phyloP scores from a whole-genome alignment of 148 eudicot genomes.

The Rhododendron vialii region DNA sequence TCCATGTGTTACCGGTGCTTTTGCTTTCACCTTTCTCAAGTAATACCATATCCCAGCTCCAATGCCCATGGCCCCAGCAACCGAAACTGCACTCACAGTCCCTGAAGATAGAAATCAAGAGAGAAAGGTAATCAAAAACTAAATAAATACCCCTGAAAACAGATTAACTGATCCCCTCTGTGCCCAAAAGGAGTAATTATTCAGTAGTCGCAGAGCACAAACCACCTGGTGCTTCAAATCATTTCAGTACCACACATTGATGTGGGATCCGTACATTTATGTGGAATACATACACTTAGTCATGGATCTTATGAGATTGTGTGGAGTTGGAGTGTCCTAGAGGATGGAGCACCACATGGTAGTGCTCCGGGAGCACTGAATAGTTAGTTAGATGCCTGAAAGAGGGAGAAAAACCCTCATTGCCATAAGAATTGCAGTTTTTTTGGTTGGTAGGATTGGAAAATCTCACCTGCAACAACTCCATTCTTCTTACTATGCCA shows the following conservation, averaged over 20 bases:
- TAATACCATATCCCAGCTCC: slow-evolving; percentile 81
- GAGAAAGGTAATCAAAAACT: background rate
- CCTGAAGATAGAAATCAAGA: slow-evolving; percentile 30
- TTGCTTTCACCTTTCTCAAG: slow-evolving; percentile 69
- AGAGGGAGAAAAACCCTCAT: too few relatives aligned
- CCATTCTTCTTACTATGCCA: slow-evolving; percentile 31
- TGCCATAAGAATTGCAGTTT: background rate
- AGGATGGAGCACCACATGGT: too few relatives aligned
- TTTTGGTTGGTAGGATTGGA: background rate
- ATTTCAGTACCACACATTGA: background rate
- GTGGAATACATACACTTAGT: too few relatives aligned
- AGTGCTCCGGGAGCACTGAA: too few relatives aligned
- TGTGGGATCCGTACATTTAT: background rate
- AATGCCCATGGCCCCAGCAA: slow-evolving; percentile 73
- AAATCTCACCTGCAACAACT: slow-evolving; percentile 37
- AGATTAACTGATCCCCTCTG: background rate
- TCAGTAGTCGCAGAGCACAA: too few relatives aligned
- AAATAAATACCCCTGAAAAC: background rate
- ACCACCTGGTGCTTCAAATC: background rate
- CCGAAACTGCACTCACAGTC: slow-evolving; percentile 62
- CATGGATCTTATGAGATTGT: too few relatives aligned
- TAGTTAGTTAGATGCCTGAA: too few relatives aligned
- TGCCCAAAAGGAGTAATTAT: background rate
- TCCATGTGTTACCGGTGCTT: slow-evolving; percentile 85
- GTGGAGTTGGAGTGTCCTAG: too few relatives aligned